These are phyloP conservation scores for Articulospora tetracladia DNA, from an alignment of 495 filamentous ascomycete genomes.

Conservation along the genomic window DNA sequence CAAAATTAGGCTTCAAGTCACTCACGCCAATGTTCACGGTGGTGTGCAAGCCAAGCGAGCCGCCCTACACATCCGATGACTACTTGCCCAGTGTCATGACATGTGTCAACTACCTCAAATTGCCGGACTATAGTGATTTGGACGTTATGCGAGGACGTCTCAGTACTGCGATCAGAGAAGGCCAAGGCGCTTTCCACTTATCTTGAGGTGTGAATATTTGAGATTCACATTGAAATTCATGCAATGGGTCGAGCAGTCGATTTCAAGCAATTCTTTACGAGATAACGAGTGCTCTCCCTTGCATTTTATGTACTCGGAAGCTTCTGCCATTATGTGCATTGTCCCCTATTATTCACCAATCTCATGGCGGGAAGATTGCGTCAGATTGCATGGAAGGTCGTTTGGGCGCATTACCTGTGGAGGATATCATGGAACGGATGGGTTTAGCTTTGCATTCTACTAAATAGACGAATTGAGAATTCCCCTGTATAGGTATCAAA, in stretches of 20 bases:
- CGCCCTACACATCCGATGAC: constrained; percentile 91
- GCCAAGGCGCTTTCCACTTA: constrained; percentile 98
- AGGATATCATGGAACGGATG: constrained; percentile 11
- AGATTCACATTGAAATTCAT: constrained; percentile 5
- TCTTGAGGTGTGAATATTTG: constrained; percentile 49
- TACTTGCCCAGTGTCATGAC: constrained; percentile 99
- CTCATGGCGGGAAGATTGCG: constrained; percentile 17
- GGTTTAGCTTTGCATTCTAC: constrained; percentile 13
- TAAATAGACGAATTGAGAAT: constrained; percentile 16
- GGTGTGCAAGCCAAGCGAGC: constrained; percentile 95
- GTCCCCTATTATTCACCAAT: constrained; percentile 6
- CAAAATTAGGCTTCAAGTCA: constrained; percentile 79
- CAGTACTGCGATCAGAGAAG: constrained; percentile 85
- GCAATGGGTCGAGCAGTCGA: constrained; percentile 4
- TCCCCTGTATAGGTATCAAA: background rate
- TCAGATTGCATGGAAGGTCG: constrained; percentile 31
- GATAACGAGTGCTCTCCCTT: constrained; percentile 17
- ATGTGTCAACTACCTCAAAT: constrained; percentile 98
- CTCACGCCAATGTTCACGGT: constrained; percentile 98
- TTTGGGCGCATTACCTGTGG: constrained; percentile 25
- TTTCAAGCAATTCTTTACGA: constrained; percentile 13
- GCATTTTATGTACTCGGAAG: constrained; percentile 23
- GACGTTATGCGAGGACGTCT: constrained; percentile 72
- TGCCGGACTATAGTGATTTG: constrained; percentile 89
- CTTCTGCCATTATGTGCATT: constrained; percentile 7